Percentiles rank a stretch among this genome's conserved stretches.
Conservation (phyloP, 2,329 filamentous ascomycete species). For the Aspergillus chevalieri region DNA sequence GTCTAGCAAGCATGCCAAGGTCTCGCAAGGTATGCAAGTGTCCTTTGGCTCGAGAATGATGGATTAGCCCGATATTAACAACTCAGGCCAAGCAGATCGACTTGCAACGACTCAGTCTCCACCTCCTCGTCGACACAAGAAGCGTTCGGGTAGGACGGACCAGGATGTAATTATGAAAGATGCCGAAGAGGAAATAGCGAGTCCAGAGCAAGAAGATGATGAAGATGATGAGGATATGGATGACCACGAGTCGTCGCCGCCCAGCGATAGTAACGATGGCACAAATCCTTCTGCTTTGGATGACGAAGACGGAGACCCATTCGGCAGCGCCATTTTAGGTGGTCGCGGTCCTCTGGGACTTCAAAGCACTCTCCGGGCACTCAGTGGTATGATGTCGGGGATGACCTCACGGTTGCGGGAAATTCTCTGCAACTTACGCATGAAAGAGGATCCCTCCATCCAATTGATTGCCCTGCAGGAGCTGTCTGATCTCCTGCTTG, state of each 20-base stretch:
- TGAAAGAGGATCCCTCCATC: slow-evolving; percentile 76
- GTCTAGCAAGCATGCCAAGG: slow-evolving; percentile 65
- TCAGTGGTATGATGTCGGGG: slow-evolving; percentile 88
- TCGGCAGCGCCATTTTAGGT: slow-evolving; percentile 59
- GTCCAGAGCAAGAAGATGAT: slow-evolving; percentile 41
- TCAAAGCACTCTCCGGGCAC: slow-evolving; percentile 72
- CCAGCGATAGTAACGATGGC: slow-evolving; percentile 62
- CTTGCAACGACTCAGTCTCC: slow-evolving; percentile 29
- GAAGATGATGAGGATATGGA: slow-evolving; percentile 27
- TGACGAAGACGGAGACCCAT: slow-evolving; percentile 56
- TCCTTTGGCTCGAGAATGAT: neutral
- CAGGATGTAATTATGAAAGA: slow-evolving; percentile 68
- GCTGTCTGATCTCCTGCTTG: slow-evolving; percentile 82
- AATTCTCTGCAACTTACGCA: slow-evolving; percentile 66
- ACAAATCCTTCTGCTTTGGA: slow-evolving; percentile 48
- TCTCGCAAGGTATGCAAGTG: slow-evolving; percentile 43
- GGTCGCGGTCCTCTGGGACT: slow-evolving; percentile 59
- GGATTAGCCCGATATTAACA: slow-evolving; percentile 2
- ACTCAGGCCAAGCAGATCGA: slow-evolving; percentile 22
- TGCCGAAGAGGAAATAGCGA: slow-evolving; percentile 50
- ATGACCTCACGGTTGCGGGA: slow-evolving; percentile 73
- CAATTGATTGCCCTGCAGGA: slow-evolving; percentile 92
- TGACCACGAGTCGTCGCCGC: slow-evolving; percentile 38
- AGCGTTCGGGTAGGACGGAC: slow-evolving; percentile 48
- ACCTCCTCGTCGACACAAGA: slow-evolving; percentile 47